Evolutionary conservation across 345 rosid species (phyloP).

Genomic region (Clausena lansium): DNA sequence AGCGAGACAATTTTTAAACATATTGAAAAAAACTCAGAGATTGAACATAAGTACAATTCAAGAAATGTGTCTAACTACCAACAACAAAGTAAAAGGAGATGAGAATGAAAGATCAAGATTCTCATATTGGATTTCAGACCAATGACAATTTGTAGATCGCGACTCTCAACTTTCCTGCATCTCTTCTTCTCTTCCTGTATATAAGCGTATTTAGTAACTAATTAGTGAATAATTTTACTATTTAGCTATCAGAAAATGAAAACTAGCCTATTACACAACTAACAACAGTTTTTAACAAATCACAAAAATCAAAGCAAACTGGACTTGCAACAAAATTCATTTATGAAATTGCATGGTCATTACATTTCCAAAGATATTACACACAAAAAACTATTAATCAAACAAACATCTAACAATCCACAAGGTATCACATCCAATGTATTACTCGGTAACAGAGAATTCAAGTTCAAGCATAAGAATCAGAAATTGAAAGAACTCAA

Average conservation of each 20-base stretch:
- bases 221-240: not conserved
- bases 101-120: not conserved
- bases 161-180: constrained; percentile 10
- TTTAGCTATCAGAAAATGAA: no score
- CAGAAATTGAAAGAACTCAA: not conserved
- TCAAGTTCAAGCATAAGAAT: not conserved
- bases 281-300: not conserved
- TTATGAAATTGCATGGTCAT: not conserved
- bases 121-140: not conserved
- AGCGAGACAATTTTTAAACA: not conserved
- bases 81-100: not conserved
- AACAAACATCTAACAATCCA: not conserved
- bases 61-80: not conserved
- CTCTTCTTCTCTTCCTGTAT: constrained; percentile 15
- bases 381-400: not conserved
- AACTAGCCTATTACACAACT: no score
- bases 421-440: not conserved
- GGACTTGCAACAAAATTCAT: not conserved
- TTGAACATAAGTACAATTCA: not conserved
- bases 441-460: not conserved
- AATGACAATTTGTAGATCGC: constrained; percentile 1
- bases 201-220: not conserved
- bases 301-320: not conserved
- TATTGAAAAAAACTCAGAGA: not conserved
- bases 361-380: not conserved